A percentile compares a stretch with the other conserved stretches of the same genome.
phyloP scores from a whole-genome alignment of 495 filamentous ascomycete species.

The Hyaloscypha finlandica region DNA sequence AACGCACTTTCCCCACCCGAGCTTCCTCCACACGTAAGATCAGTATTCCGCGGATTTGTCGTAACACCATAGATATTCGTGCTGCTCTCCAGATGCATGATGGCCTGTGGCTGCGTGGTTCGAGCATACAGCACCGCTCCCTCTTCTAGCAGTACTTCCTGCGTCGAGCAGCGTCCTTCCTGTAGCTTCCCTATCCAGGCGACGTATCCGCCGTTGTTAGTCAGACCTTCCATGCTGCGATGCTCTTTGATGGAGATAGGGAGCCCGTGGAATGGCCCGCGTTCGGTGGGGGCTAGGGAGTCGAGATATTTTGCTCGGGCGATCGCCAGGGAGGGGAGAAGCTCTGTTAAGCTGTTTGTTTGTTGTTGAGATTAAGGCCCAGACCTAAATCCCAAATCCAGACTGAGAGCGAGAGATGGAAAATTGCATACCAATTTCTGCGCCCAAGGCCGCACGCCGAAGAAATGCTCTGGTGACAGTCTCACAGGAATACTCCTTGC shows the following conservation, averaged over 20 bases:
- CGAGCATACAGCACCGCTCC: conserved; percentile 66
- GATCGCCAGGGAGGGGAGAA: conserved; percentile 52
- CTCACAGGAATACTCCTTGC: conserved; percentile 4
- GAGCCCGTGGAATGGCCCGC: conserved; percentile 57
- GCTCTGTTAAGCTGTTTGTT: conserved; percentile 58
- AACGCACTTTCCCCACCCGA: conserved; percentile 60
- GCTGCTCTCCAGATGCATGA: conserved; percentile 48
- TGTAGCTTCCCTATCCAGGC: conserved; percentile 18
- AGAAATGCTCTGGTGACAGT: conserved; percentile 55
- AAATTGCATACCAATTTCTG: conserved; percentile 26
- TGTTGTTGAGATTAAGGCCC: conserved; percentile 15
- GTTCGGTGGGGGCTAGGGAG: conserved; percentile 40
- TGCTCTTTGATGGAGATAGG: conserved; percentile 56
- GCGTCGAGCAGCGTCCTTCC: neutral
- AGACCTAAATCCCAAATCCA: too few relatives aligned
- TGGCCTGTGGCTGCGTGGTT: conserved; percentile 59
- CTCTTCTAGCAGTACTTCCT: conserved; percentile 42
- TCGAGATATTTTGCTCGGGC: conserved; percentile 51
- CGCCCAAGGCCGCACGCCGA: conserved; percentile 43
- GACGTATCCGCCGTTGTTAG: conserved; percentile 43
- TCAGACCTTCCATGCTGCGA: conserved; percentile 9
- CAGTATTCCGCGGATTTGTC: conserved; percentile 30
- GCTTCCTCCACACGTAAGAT: conserved; percentile 55
- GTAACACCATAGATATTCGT: conserved; percentile 38
- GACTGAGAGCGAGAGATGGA: too few relatives aligned